These are phyloP conservation scores for Capronia epimyces DNA, from an alignment of 2,329 filamentous ascomycete genomes.

Conservation along the genomic window DNA sequence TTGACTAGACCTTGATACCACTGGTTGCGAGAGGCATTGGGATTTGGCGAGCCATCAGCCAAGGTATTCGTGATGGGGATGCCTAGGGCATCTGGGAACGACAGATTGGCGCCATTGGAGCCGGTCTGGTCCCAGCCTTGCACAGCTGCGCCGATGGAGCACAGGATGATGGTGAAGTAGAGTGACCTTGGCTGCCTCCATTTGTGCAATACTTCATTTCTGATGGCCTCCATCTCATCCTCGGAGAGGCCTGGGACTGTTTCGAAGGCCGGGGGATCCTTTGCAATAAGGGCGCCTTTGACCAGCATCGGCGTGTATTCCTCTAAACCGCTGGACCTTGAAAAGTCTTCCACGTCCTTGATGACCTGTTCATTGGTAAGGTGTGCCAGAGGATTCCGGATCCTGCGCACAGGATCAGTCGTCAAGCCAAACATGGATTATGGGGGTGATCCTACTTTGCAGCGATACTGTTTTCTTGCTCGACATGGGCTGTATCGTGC, in stretches of 20 bases:
- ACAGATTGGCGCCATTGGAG: slow-evolving; percentile 51
- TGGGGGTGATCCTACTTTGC: slow-evolving; percentile 11
- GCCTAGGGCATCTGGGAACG: slow-evolving; percentile 44
- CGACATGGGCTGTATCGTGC: slow-evolving; percentile 8
- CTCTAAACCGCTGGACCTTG: slow-evolving; percentile 37
- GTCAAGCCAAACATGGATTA: background rate
- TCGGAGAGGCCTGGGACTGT: slow-evolving; percentile 41
- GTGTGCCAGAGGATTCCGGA: slow-evolving; percentile 44
- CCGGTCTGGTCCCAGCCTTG: slow-evolving; percentile 51
- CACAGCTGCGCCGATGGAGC: slow-evolving; percentile 49
- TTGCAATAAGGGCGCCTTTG: slow-evolving; percentile 48
- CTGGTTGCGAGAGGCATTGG: slow-evolving; percentile 41
- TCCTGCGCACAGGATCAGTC: slow-evolving; percentile 30
- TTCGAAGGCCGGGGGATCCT: slow-evolving; percentile 45
- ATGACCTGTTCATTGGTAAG: slow-evolving; percentile 37
- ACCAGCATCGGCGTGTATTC: slow-evolving; percentile 41
- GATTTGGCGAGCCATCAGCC: slow-evolving; percentile 27
- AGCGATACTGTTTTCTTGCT: slow-evolving; percentile 10
- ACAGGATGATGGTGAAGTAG: slow-evolving; percentile 49
- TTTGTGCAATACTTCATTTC: slow-evolving; percentile 44
- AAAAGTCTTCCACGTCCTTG: slow-evolving; percentile 41
- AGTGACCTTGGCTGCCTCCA: slow-evolving; percentile 47
- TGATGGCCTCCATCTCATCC: slow-evolving; percentile 40
- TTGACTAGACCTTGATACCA: slow-evolving; percentile 62
- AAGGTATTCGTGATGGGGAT: slow-evolving; percentile 36